A percentile compares a stretch with the other conserved stretches of the same genome.
Conservation (phyloP, 164 flowering plant species). For the Euptelea pleiosperma region DNA sequence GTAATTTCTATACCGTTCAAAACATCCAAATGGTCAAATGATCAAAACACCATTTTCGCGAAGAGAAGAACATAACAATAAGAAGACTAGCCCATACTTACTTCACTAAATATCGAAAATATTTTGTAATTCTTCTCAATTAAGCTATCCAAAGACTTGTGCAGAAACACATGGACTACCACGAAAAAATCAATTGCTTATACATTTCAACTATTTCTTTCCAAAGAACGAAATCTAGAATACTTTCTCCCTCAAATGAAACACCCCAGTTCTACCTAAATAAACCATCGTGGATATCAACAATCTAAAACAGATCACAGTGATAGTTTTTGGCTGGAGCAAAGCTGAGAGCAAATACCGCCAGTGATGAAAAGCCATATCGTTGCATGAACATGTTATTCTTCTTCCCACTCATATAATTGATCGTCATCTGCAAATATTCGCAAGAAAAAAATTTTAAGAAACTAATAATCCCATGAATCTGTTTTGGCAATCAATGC, state of each 20-base stretch:
- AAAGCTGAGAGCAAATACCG: constrained; percentile 37
- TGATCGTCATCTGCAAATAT: constrained; percentile 75
- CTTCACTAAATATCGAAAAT: too few species aligned
- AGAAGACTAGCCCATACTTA: too few species aligned
- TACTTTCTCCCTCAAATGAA: not conserved
- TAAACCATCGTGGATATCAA: not conserved
- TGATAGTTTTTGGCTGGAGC: not conserved
- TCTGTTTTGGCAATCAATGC: not conserved
- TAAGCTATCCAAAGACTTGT: too few species aligned
- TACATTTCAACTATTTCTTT: not conserved
- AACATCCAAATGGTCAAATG: too few species aligned
- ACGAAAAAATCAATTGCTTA: not conserved
- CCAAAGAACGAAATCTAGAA: not conserved
- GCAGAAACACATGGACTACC: too few species aligned
- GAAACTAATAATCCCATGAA: not conserved
- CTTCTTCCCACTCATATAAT: constrained; percentile 62
- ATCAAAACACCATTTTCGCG: too few species aligned
- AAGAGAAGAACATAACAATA: too few species aligned
- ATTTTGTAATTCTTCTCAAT: too few species aligned
- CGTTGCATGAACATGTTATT: constrained; percentile 73
- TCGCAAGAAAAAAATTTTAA: constrained; percentile 6
- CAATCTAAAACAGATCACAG: not conserved
- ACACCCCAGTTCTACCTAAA: not conserved
- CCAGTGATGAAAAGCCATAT: constrained; percentile 88
- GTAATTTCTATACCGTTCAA: too few species aligned